Base-by-base conservation (phyloP, 208 protist genomes). In the Tetramitus jugosus region DNA sequence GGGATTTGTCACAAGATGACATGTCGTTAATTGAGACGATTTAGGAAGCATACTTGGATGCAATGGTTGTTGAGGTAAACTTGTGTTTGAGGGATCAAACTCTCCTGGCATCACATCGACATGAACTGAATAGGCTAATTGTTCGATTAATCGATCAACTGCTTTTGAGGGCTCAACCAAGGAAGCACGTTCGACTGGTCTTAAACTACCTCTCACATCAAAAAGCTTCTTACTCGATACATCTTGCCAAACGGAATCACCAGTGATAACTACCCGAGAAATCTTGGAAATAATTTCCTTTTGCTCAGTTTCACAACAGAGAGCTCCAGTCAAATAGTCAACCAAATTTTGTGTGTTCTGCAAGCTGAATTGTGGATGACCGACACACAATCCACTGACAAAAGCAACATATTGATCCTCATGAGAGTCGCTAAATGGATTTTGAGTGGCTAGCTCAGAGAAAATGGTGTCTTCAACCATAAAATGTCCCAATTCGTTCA, bases 51-150 rank as follows among this genome's bases (percentile, higher is more conserved):
- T 80, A 35, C 91, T 74, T 10, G 90, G 92, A 75, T 95, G 92
- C 43, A 95, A 61, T 8, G 92, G 91, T 82, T 95, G 92, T 86
- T 95, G 91, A 37, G 92, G 92, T 39, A 89, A 85, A 79, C 93
- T 93, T n/a, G 86, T 85, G 60, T 94, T 88, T 10, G 90, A 89
- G 86, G 93, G 89, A 84, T 95, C 92, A 56, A 87, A 84, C 29
- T 90, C 89, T 0, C 91, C 90, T 17, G 92, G 92, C 31, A 95
- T 91, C 60, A 95, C 68, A 77, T 94, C 92, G 67, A 95, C 88
- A 80, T 91, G 87, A 42, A 95, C 84, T 4, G 82, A 86, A 46
- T 81, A 69, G 26, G 83, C 84, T 52, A 95, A 60, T 31, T 84
- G 81, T 60, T 85, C 80, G 29, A 95, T 76, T 23, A 93, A 65